Conservation (phyloP, 2,329 filamentous ascomycete species). For the Dothidotthia symphoricarpi region DNA sequence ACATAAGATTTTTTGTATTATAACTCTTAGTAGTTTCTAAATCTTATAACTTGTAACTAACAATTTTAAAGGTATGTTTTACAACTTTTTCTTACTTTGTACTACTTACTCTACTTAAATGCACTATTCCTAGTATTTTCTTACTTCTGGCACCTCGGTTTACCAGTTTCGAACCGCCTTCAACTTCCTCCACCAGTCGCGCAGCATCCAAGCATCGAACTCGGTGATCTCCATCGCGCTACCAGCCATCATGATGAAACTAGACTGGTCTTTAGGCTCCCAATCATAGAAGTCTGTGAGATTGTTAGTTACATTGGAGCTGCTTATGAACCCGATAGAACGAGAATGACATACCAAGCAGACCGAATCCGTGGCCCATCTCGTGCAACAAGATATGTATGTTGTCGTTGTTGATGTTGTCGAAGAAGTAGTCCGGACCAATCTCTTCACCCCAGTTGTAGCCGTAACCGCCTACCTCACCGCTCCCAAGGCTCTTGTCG, state of each 20-base stretch:
- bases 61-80: no score
- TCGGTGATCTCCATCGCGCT: slow-evolving; percentile 46
- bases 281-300: slow-evolving; percentile 44
- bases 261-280: slow-evolving; percentile 44
- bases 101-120: no score
- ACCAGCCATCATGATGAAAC: slow-evolving; percentile 51
- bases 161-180: slow-evolving; percentile 20
- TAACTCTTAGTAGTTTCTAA: no score
- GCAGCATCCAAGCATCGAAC: slow-evolving; percentile 52
- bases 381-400: slow-evolving; percentile 50
- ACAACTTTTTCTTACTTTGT: no score
- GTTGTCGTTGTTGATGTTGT: slow-evolving; percentile 38
- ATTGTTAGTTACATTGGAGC: neutral
- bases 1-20: no score
- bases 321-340: neutral
- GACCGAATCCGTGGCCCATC: slow-evolving; percentile 45
- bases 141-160: neutral
- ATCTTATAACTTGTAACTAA: no score
- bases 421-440: slow-evolving; percentile 46
- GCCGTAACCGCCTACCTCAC: slow-evolving; percentile 41
- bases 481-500: slow-evolving; percentile 44
- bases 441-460: slow-evolving; percentile 51
- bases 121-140: no score
- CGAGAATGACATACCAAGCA: slow-evolving; percentile 20
- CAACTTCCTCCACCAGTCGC: slow-evolving; percentile 48